Conservation (phyloP, 169 alveolate species). For the Eimeria acervulina region DNA sequence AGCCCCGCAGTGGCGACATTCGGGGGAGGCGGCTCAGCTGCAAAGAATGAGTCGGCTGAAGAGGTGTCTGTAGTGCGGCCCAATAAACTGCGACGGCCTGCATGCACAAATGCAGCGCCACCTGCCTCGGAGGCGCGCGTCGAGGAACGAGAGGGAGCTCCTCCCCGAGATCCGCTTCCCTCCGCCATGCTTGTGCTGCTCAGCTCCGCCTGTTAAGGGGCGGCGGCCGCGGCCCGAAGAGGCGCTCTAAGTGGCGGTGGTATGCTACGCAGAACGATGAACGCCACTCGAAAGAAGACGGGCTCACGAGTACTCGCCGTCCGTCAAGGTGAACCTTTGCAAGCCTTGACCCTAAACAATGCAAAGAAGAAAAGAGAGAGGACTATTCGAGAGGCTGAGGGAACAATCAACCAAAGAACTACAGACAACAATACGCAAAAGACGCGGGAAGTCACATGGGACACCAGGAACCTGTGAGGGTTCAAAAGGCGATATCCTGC, state of each 20-base stretch:
- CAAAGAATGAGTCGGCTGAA: conserved; percentile 29
- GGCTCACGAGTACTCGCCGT: neutral
- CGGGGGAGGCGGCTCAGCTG: conserved; percentile 66
- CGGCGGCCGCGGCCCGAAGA: neutral
- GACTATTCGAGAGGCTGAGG: neutral
- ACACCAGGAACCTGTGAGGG: neutral
- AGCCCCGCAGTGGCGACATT: conserved; percentile 72
- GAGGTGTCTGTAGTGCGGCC: conserved; percentile 2
- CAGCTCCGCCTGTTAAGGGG: neutral
- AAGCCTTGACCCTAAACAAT: neutral
- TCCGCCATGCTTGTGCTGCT: conserved; percentile 32
- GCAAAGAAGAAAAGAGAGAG: neutral
- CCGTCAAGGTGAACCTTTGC: neutral
- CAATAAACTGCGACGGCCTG: conserved; percentile 4
- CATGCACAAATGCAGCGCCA: neutral
- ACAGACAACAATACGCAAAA: neutral
- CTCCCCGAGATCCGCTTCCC: neutral
- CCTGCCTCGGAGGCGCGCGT: neutral
- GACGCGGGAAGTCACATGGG: neutral
- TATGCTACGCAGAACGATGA: neutral
- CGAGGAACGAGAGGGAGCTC: conserved; percentile 19
- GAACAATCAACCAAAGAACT: neutral
- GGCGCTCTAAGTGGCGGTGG: neutral
- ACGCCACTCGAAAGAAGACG: neutral
- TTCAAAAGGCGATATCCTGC: neutral